A percentile compares a stretch with the other conserved stretches of the same genome.
Evolutionary conservation across 129 eudicot genomes (phyloP).

Genomic region (Mikania micrantha): DNA sequence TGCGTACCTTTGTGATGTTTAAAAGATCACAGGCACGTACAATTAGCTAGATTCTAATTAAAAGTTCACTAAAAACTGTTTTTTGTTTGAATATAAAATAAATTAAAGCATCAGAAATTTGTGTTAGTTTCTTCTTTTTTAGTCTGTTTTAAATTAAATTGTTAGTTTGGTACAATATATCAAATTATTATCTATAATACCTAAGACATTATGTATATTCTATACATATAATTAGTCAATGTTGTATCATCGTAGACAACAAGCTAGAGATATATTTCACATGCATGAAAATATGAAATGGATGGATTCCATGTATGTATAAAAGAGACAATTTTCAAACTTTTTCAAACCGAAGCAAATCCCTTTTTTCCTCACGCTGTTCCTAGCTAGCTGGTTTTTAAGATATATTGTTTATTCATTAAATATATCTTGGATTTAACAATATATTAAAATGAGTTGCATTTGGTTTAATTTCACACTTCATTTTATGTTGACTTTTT

Average conservation of each 20-base stretch:
- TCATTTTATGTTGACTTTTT: slow-evolving; percentile 24
- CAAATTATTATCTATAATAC: background rate
- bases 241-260: background rate
- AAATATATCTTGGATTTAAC: background rate
- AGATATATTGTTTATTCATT: slow-evolving; percentile 6
- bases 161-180: background rate
- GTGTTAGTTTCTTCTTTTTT: background rate
- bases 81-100: background rate
- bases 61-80: background rate
- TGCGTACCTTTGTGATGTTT: slow-evolving; percentile 1
- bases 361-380: slow-evolving; percentile 28
- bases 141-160: background rate
- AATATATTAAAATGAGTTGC: slow-evolving; percentile 11
- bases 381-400: slow-evolving; percentile 35
- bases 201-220: background rate
- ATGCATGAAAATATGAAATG: slow-evolving; percentile 21
- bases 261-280: slow-evolving; percentile 19
- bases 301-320: slow-evolving; percentile 15
- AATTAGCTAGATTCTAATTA: too few species aligned
- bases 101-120: background rate
- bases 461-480: slow-evolving; percentile 26
- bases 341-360: slow-evolving; percentile 36
- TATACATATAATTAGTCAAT: slow-evolving; percentile 10
- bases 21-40: too few species aligned
- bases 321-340: slow-evolving; percentile 37